phyloP scores from a whole-genome alignment of 78 protist genomes.

The Paratrimastix pyriformis region DNA sequence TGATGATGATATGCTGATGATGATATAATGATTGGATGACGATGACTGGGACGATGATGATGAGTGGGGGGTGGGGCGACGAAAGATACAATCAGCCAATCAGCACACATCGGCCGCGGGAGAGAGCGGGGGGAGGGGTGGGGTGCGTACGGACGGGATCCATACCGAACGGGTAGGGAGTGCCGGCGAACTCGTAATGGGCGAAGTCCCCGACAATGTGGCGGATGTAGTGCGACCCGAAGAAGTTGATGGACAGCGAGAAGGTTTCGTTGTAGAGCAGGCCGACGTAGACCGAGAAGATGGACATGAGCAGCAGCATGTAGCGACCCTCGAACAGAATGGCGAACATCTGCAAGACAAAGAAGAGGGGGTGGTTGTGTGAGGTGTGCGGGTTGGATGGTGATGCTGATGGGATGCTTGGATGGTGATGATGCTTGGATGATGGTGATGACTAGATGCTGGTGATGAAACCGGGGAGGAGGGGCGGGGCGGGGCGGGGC shows the following conservation, averaged over 20 bases:
- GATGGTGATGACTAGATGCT: too few relatives aligned
- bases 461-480: too few relatives aligned
- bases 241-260: conserved; percentile 40
- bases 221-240: conserved; percentile 18
- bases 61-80: not conserved
- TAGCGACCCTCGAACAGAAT: conserved; percentile 91
- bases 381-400: conserved; percentile 18
- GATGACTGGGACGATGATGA: not conserved
- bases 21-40: too few relatives aligned
- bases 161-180: conserved; percentile 3
- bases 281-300: conserved; percentile 90
- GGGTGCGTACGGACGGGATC: conserved; percentile 10
- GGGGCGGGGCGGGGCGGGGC: too few relatives aligned
- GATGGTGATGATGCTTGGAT: too few relatives aligned
- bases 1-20: too few relatives aligned
- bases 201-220: not conserved
- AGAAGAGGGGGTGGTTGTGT: not conserved
- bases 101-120: conserved; percentile 18
- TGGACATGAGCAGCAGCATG: conserved; percentile 88
- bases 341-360: conserved; percentile 49
- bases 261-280: conserved; percentile 93
- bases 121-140: not conserved
- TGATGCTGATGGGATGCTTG: not conserved
- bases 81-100: conserved; percentile 13
- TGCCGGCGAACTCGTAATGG: not conserved